Conservation (phyloP, 306 rosid species). For the Trichosanthes cucumerina region DNA sequence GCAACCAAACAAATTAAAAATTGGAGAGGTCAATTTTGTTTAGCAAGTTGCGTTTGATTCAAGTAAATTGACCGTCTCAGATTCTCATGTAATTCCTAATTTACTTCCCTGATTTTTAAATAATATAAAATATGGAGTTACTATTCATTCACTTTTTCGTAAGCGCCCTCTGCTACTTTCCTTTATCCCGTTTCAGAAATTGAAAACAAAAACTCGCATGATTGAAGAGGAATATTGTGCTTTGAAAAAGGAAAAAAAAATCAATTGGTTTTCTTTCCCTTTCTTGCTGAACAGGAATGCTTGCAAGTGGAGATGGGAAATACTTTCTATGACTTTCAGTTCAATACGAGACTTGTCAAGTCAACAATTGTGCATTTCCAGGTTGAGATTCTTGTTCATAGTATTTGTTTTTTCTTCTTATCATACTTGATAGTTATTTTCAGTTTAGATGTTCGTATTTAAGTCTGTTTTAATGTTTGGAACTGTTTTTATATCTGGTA, state of each 20-base stretch:
- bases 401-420: not conserved
- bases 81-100: not conserved
- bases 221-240: not conserved
- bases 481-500: not conserved
- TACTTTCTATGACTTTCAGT: conserved; percentile 66
- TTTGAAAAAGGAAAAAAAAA: not conserved
- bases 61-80: not conserved
- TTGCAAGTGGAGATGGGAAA: conserved; percentile 54
- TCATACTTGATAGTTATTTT: not conserved
- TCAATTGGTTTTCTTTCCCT: not conserved
- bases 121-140: not conserved
- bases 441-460: not conserved
- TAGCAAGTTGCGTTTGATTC: conserved; percentile 6
- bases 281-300: conserved; percentile 40
- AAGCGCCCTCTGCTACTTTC: not conserved
- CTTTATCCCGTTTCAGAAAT: not conserved
- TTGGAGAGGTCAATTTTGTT: not conserved
- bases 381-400: conserved; percentile 37
- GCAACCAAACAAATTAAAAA: not conserved
- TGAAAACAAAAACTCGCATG: not conserved
- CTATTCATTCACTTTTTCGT: not conserved
- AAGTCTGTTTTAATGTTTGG: not conserved
- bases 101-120: not conserved
- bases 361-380: conserved; percentile 88
- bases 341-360: conserved; percentile 86